Evolutionary conservation across 208 protist species (phyloP).

Genomic region (Acanthamoeba comandoni): DNA sequence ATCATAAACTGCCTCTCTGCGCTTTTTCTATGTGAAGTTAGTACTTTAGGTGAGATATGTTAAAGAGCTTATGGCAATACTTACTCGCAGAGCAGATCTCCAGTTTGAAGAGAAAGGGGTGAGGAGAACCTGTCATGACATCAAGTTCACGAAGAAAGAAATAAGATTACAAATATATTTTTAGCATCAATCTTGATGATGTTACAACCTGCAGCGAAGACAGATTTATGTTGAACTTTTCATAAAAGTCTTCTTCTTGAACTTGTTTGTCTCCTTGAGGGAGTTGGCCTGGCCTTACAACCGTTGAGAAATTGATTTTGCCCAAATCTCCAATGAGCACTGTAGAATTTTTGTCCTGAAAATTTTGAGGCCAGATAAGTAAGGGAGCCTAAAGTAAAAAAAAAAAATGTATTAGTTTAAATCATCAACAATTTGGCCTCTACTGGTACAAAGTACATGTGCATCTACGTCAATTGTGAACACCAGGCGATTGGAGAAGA

Average conservation of each 20-base stretch:
- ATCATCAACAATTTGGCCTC: background rate
- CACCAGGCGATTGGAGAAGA: conserved; percentile 2
- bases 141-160: no score
- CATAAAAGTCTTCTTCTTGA: conserved; percentile 68
- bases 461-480: conserved; percentile 73
- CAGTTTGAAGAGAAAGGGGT: conserved; percentile 52
- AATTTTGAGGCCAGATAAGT: conserved; percentile 53
- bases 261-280: conserved; percentile 51
- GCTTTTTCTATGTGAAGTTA: no score
- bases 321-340: conserved; percentile 59
- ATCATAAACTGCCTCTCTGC: no score
- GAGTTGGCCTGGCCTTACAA: background rate
- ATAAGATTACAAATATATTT: no score
- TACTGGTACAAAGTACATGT: background rate
- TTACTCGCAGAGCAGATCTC: conserved; percentile 24
- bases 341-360: conserved; percentile 19
- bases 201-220: conserved; percentile 39
- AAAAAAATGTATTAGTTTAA: background rate
- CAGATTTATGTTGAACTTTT: conserved; percentile 61
- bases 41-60: background rate
- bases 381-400: conserved; percentile 24
- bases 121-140: conserved; percentile 1
- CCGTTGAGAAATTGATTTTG: conserved; percentile 54
- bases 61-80: background rate
- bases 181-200: no score